These are phyloP conservation scores for Pichia membranifaciens DNA, from an alignment of 805 yeast genomes.

Conservation along the genomic window DNA sequence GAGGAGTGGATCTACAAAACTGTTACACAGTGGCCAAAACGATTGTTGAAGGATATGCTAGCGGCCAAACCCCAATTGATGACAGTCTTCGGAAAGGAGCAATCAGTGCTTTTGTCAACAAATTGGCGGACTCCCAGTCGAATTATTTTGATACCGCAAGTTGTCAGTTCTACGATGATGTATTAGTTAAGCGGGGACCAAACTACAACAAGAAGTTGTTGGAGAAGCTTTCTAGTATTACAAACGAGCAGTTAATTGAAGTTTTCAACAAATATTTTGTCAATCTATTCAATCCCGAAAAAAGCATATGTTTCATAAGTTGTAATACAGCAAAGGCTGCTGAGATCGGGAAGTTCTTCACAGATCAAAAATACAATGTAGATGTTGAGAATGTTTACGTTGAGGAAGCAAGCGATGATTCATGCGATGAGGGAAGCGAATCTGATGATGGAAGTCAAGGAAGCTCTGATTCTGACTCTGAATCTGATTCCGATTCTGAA, in stretches of 20 bases:
- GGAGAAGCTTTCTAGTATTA: constrained; percentile 44
- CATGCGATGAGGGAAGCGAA: constrained; percentile 24
- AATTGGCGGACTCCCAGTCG: constrained; percentile 63
- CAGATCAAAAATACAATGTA: constrained; percentile 51
- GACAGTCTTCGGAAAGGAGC: constrained; percentile 62
- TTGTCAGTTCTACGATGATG: constrained; percentile 58
- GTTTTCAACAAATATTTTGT: constrained; percentile 53
- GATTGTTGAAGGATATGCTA: constrained; percentile 56
- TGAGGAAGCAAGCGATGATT: constrained; percentile 24
- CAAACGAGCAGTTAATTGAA: constrained; percentile 45
- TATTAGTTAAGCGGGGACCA: constrained; percentile 66
- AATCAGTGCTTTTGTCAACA: constrained; percentile 65
- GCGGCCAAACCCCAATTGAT: constrained; percentile 52
- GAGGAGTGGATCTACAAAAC: constrained; percentile 77
- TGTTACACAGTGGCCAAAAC: constrained; percentile 54
- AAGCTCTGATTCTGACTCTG: constrained; percentile 4
- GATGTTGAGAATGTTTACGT: constrained; percentile 45
- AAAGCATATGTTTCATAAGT: constrained; percentile 60
- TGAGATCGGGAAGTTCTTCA: constrained; percentile 42
- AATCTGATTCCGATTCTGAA: constrained; percentile 2
- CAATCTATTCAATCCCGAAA: constrained; percentile 53
- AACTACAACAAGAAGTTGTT: constrained; percentile 52
- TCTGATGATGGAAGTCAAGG: constrained; percentile 19
- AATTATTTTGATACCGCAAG: constrained; percentile 60
- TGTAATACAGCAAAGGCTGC: constrained; percentile 63